Percentiles rank a stretch among this genome's conserved stretches.
Evolutionary conservation across 2,329 filamentous ascomycete species (phyloP).

Genomic region (Chaetomium olivaceum): DNA sequence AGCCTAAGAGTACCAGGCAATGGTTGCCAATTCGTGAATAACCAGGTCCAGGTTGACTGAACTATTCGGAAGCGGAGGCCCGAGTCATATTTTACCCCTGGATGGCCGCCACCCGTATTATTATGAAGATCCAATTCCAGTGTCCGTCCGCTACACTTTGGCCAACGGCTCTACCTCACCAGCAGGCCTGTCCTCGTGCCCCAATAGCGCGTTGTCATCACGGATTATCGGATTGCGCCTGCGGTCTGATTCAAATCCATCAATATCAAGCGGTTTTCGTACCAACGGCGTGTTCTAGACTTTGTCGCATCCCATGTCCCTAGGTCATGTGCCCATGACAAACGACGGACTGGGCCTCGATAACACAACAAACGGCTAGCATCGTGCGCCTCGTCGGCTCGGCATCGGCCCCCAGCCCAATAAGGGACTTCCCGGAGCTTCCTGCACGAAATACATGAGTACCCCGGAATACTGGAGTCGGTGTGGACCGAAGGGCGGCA

Average conservation of each 20-base stretch:
- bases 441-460: not conserved
- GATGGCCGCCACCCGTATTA: not conserved
- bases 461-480: not conserved
- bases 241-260: not conserved
- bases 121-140: not conserved
- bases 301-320: constrained; percentile 1
- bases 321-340: constrained; percentile 14
- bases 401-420: constrained; percentile 4
- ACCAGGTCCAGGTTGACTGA: not conserved
- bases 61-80: not conserved
- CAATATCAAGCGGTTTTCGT: not conserved
- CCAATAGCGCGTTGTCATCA: not conserved
- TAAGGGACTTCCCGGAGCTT: not conserved
- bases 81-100: not conserved
- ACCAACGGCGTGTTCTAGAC: not conserved
- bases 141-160: not conserved
- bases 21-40: not conserved
- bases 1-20: not conserved
- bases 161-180: not conserved
- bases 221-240: not conserved
- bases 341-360: constrained; percentile 1
- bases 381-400: not conserved
- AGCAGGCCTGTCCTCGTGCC: constrained; percentile 4
- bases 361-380: not conserved
- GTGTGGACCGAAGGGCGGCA: constrained; percentile 14